A percentile compares a stretch with the other conserved stretches of the same genome.
Conservation (phyloP, 257 asterid genomes). For the Solanum paucissectum region DNA sequence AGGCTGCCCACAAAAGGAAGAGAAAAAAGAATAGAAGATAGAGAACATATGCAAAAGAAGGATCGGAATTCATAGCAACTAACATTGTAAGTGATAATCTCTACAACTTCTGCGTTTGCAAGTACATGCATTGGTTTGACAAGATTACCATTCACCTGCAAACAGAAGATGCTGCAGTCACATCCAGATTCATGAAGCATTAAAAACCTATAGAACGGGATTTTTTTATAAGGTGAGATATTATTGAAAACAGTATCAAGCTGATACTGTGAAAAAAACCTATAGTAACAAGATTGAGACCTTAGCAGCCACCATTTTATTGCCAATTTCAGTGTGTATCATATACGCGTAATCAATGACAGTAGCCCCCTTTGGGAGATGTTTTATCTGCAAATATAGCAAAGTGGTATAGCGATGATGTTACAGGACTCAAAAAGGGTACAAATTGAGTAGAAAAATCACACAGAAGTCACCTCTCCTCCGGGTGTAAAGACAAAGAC, state of each 20-base stretch:
- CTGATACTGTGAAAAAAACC: background rate
- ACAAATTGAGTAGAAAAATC: background rate
- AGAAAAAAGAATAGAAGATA: background rate
- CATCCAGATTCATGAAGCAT: background rate
- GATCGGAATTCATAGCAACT: conserved; percentile 18
- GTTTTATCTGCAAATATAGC: conserved; percentile 49
- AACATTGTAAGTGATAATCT: conserved; percentile 70
- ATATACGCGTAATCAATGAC: conserved; percentile 78
- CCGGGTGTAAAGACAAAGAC: conserved; percentile 91
- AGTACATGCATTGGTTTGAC: conserved; percentile 73
- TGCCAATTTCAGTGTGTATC: conserved; percentile 89
- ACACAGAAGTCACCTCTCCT: conserved; percentile 55
- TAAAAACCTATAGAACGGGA: background rate
- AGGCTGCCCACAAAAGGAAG: background rate
- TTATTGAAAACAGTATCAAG: background rate
- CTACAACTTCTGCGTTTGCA: conserved; percentile 90
- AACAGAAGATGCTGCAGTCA: conserved; percentile 6
- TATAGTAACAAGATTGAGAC: conserved; percentile 15
- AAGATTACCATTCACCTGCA: conserved; percentile 88
- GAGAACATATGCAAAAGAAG: background rate
- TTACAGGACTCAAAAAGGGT: background rate
- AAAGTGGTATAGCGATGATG: background rate
- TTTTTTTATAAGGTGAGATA: background rate
- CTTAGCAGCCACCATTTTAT: conserved; percentile 96
- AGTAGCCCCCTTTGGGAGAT: conserved; percentile 85